Percentiles rank a stretch among this genome's conserved stretches.
phyloP scores from a whole-genome alignment of 2,329 filamentous ascomycete species.

The Aureobasidium sp. region DNA sequence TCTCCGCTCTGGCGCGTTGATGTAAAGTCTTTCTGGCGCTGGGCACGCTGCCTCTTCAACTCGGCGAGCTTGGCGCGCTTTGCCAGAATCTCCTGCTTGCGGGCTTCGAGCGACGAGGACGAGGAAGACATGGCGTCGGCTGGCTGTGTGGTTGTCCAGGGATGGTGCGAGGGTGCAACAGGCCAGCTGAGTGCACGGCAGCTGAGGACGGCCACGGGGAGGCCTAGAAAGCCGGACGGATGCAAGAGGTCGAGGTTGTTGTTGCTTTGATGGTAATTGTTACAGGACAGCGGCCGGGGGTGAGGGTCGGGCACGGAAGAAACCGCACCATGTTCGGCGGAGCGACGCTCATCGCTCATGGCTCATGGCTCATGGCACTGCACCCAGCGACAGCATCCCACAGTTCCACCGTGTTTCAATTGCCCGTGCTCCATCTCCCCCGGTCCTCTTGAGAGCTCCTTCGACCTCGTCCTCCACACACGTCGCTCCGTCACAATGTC shows the following conservation, averaged over 20 bases:
- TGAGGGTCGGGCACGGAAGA: background rate
- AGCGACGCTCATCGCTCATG: background rate
- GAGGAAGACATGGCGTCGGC: conserved; percentile 25
- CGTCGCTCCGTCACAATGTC: conserved; percentile 22
- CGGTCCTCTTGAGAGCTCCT: background rate
- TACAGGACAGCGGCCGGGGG: background rate
- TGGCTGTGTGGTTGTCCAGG: background rate
- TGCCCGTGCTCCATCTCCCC: conserved; percentile 2
- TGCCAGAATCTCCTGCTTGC: conserved; percentile 90
- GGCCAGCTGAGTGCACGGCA: conserved; percentile 5
- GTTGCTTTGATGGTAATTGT: too few species aligned
- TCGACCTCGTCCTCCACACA: background rate
- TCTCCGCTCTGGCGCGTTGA: conserved; percentile 46
- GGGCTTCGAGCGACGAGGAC: conserved; percentile 49
- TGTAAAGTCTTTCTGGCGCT: conserved; percentile 65
- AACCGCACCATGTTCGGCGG: background rate
- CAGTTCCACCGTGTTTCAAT: background rate
- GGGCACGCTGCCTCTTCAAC: conserved; percentile 84
- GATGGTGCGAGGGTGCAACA: background rate
- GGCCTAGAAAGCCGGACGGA: background rate
- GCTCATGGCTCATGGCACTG: too few species aligned
- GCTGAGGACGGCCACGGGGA: background rate
- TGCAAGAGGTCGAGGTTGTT: too few species aligned
- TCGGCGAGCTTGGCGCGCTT: conserved; percentile 97
- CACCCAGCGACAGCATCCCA: background rate